phyloP scores from a whole-genome alignment of 164 flowering plant species.

The Umbellularia californica region DNA sequence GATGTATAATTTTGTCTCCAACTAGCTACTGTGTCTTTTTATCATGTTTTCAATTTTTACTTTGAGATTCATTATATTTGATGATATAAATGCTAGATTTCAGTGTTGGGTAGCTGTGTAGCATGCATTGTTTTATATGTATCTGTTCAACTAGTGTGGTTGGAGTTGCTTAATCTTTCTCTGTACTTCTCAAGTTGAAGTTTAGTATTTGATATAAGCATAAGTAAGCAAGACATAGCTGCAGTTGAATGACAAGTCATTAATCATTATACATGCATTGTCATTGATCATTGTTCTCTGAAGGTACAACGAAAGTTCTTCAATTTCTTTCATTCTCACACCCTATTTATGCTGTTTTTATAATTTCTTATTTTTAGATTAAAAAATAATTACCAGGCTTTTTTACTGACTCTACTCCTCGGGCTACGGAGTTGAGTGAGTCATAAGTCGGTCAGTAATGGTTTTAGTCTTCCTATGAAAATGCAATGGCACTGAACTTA shows the following conservation, averaged over 20 bases:
- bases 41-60: too few species aligned
- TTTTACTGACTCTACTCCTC: background rate
- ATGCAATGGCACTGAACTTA: background rate
- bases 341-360: background rate
- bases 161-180: background rate
- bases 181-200: background rate
- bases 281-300: too few species aligned
- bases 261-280: background rate
- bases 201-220: background rate
- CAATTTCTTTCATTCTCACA: too few species aligned
- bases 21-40: too few species aligned
- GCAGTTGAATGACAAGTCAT: background rate
- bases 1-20: too few species aligned
- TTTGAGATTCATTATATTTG: too few species aligned
- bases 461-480: background rate
- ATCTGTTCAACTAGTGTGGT: background rate
- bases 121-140: background rate
- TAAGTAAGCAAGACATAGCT: background rate
- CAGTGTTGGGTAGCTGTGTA: background rate
- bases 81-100: background rate
- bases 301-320: background rate
- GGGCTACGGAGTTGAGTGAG: background rate
- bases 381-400: background rate
- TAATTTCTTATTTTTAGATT: too few species aligned
- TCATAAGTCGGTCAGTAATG: background rate